Evolutionary conservation across 768 basidiomycete genomes (phyloP).

Genomic region (Suillus ampliporus): DNA sequence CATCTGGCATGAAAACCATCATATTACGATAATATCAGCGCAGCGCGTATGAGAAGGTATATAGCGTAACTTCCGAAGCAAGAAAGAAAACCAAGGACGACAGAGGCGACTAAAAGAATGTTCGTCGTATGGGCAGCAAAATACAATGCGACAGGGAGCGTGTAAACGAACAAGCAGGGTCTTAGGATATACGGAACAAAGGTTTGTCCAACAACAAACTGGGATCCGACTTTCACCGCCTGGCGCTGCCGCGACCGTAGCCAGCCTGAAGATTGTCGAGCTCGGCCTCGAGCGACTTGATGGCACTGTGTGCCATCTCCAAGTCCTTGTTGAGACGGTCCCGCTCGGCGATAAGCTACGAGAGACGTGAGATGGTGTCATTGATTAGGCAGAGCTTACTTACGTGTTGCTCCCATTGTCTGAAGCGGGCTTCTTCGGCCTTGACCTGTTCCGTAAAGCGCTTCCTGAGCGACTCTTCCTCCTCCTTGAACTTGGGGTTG

Average conservation of each 20-base stretch:
- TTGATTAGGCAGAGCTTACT: constrained; percentile 31
- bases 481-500: constrained; percentile 99
- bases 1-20: not conserved
- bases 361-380: constrained; percentile 21
- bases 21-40: constrained; percentile 12
- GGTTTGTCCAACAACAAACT: not conserved
- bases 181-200: constrained; percentile 32
- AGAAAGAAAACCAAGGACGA: constrained; percentile 16
- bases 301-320: constrained; percentile 88
- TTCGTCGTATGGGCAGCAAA: constrained; percentile 17
- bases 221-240: constrained; percentile 26
- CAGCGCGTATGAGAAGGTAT: constrained; percentile 15
- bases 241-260: constrained; percentile 68
- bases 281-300: constrained; percentile 91
- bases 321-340: constrained; percentile 99
- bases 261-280: constrained; percentile 89
- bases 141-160: constrained; percentile 8
- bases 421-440: constrained; percentile 94
- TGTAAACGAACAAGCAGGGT: constrained; percentile 24
- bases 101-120: constrained; percentile 32
- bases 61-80: constrained; percentile 23
- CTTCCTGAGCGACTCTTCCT: constrained; percentile 95
- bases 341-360: constrained; percentile 94
- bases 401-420: constrained; percentile 99
- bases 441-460: constrained; percentile 99